A percentile compares a stretch with the other conserved stretches of the same genome.
These are phyloP conservation scores for Calocera cornea DNA, from an alignment of 768 basidiomycete species.

Conservation along the genomic window DNA sequence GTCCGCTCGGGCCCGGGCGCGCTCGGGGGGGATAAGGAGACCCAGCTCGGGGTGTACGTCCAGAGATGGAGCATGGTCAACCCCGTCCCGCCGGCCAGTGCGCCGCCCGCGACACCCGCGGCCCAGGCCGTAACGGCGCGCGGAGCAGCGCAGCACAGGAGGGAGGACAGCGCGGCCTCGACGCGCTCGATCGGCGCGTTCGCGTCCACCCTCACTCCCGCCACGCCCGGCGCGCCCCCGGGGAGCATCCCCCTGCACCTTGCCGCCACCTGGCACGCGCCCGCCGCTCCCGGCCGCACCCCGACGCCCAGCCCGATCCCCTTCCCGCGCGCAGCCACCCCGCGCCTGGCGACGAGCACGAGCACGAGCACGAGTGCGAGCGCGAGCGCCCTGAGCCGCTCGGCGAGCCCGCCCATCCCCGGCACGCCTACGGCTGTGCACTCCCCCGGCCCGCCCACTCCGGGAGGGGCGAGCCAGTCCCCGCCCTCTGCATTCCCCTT, in stretches of 20 bases:
- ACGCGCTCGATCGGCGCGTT: neutral
- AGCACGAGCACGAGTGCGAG: neutral
- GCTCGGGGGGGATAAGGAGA: constrained; percentile 1
- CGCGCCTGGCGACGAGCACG: neutral
- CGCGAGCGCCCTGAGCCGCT: neutral
- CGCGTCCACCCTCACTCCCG: constrained; percentile 5
- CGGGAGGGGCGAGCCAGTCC: neutral
- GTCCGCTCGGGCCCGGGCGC: constrained; percentile 14
- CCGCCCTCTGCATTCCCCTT: constrained; percentile 3
- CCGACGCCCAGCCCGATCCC: constrained; percentile 4
- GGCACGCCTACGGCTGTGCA: neutral
- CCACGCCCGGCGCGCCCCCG: neutral
- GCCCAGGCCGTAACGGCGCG: neutral
- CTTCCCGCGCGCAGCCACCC: constrained; percentile 4
- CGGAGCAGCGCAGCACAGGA: constrained; percentile 5
- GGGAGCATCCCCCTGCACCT: neutral
- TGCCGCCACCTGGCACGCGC: neutral
- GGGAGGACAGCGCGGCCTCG: neutral
- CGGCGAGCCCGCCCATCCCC: neutral
- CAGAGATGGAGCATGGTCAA: constrained; percentile 76
- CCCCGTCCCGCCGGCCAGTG: constrained; percentile 58
- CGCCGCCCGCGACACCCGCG: constrained; percentile 25
- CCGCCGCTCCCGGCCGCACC: neutral
- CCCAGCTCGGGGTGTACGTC: constrained; percentile 77
- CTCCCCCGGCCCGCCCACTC: constrained; percentile 4